Evolutionary conservation across 305 asterid species (phyloP).

Genomic region (Fraxinus latifolia): DNA sequence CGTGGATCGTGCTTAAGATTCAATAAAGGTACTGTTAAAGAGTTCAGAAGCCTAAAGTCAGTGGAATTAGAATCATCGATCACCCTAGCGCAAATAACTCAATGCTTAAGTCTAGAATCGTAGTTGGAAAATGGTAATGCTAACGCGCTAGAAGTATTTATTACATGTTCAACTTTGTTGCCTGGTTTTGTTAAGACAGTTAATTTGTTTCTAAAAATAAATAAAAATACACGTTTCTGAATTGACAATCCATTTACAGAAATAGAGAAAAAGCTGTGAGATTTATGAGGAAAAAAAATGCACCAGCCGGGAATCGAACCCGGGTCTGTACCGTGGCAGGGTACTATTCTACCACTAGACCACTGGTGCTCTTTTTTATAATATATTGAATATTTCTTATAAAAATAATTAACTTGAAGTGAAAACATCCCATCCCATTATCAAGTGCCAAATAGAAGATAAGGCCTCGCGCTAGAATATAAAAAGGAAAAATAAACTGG

Average conservation of each 20-base stretch:
- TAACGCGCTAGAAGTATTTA: too few species aligned
- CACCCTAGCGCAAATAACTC: background rate
- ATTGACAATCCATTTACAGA: background rate
- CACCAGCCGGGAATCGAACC: conserved; percentile 70
- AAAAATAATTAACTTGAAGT: too few species aligned
- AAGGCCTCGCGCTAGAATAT: background rate
- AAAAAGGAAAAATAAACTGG: background rate
- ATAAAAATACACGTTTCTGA: background rate
- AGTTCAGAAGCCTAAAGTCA: background rate
- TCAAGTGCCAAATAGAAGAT: background rate
- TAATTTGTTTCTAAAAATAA: background rate
- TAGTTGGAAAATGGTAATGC: too few species aligned
- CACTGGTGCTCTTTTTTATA: conserved; percentile 35
- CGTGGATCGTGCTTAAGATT: background rate
- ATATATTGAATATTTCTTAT: too few species aligned
- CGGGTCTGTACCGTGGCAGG: conserved; percentile 71
- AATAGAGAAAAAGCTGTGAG: background rate
- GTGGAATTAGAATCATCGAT: background rate
- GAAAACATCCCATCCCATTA: background rate
- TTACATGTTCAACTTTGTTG: too few species aligned
- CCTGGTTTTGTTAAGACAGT: too few species aligned
- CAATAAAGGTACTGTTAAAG: background rate
- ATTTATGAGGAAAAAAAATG: background rate
- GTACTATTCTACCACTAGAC: conserved; percentile 63
- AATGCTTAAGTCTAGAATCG: too few species aligned